Percentiles rank a stretch among this genome's conserved stretches.
Evolutionary conservation across 1,139 yeast genomes (phyloP).

Genomic region (Geotrichum citri-aurantii): DNA sequence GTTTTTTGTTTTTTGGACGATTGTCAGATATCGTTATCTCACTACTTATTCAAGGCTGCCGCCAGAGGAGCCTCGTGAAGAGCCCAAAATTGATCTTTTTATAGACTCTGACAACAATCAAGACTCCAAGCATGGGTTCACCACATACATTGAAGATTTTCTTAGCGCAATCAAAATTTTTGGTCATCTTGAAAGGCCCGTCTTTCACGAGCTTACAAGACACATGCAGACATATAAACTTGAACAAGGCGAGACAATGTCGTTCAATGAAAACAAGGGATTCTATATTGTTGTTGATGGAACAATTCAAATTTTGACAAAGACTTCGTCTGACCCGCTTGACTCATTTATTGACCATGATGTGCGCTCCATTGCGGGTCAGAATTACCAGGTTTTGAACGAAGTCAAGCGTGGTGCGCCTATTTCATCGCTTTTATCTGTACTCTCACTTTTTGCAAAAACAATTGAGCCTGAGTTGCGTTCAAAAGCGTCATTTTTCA

Average conservation of each 20-base stretch:
- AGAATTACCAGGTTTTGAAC: slow-evolving; percentile 67
- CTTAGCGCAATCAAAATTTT: slow-evolving; percentile 86
- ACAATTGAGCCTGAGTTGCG: slow-evolving; percentile 24
- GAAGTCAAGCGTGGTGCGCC: slow-evolving; percentile 84
- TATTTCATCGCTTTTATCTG: slow-evolving; percentile 72
- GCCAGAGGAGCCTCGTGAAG: slow-evolving; percentile 42
- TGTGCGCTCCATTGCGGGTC: slow-evolving; percentile 40
- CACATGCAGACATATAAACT: slow-evolving; percentile 87
- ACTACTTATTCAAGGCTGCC: slow-evolving; percentile 51
- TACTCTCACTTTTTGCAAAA: slow-evolving; percentile 63
- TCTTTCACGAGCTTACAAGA: slow-evolving; percentile 86
- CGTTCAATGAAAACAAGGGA: slow-evolving; percentile 70
- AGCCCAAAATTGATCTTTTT: slow-evolving; percentile 42
- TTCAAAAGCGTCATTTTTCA: neutral
- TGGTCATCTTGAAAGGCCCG: slow-evolving; percentile 86
- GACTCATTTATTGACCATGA: slow-evolving; percentile 26
- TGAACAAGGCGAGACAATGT: slow-evolving; percentile 68
- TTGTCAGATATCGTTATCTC: slow-evolving; percentile 46
- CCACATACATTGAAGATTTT: slow-evolving; percentile 78
- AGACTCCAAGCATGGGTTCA: slow-evolving; percentile 41
- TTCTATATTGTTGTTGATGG: slow-evolving; percentile 96
- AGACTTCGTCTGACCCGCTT: slow-evolving; percentile 22
- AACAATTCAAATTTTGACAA: slow-evolving; percentile 69
- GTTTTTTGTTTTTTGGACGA: slow-evolving; percentile 33
- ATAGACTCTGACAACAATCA: slow-evolving; percentile 35